Conservation (phyloP, 2,329 filamentous ascomycete genomes). For the Dactylonectria macrodidyma region DNA sequence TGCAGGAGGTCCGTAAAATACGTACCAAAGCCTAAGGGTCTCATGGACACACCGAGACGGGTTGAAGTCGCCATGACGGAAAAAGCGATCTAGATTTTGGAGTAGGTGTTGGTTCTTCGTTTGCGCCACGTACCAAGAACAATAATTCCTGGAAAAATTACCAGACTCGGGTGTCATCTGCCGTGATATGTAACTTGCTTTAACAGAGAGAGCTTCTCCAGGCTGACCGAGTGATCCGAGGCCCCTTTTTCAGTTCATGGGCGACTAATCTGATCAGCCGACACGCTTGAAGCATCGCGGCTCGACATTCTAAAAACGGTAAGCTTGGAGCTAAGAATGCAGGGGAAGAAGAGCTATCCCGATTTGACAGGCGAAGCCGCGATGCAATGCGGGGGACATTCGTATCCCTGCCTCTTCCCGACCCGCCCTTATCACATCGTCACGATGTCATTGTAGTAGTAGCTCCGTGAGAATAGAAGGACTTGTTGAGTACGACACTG, state of each 20-base stretch:
- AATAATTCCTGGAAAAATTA: not conserved
- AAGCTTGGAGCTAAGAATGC: not conserved
- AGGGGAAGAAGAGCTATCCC: not conserved
- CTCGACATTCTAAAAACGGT: slow-evolving; percentile 3
- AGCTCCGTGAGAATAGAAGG: not conserved
- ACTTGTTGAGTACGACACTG: not conserved
- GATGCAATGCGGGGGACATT: slow-evolving; percentile 2
- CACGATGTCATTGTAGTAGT: not conserved
- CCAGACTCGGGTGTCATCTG: not conserved
- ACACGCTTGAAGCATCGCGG: not conserved
- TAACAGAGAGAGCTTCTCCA: not conserved
- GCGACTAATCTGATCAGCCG: not conserved
- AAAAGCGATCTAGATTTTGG: not conserved
- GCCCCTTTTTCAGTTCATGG: not conserved
- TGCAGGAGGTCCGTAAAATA: too few relatives aligned
- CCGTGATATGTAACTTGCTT: not conserved
- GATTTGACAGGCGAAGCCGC: slow-evolving; percentile 5
- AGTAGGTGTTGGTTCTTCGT: not conserved
- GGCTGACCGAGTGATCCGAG: not conserved
- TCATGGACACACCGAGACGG: not conserved
- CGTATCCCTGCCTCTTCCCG: not conserved
- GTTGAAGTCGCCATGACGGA: not conserved
- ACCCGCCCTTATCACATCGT: too few relatives aligned
- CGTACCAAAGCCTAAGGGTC: slow-evolving; percentile 14
- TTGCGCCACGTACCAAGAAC: not conserved